Evolutionary conservation across 2,329 filamentous ascomycete genomes (phyloP).

Genomic region (Colletotrichum spinosum): DNA sequence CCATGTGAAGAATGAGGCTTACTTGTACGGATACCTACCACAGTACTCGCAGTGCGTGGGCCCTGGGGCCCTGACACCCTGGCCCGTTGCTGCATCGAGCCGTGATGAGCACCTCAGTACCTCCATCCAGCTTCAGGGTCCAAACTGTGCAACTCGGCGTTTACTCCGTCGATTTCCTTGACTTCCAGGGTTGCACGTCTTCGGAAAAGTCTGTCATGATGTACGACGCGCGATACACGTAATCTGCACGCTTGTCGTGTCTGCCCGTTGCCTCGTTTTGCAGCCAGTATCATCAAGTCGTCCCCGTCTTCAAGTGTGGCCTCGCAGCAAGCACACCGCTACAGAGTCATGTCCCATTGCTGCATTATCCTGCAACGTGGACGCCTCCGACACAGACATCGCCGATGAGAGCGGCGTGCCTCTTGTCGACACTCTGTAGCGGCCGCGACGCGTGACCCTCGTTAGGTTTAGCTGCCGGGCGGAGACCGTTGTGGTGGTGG

Average conservation of each 20-base stretch:
- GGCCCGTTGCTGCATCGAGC: constrained; percentile 11
- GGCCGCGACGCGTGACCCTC: background rate
- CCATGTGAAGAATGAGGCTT: constrained; percentile 34
- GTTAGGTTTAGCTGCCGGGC: background rate
- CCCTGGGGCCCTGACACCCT: constrained; percentile 21
- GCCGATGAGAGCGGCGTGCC: constrained; percentile 5
- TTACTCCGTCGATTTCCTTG: constrained; percentile 10
- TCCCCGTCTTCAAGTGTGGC: constrained; percentile 1
- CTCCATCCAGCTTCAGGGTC: background rate
- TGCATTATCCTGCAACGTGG: constrained; percentile 18
- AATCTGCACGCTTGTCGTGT: background rate
- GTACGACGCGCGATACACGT: constrained; percentile 1
- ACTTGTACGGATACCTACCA: background rate
- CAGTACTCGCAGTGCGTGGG: constrained; percentile 5
- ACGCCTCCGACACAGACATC: constrained; percentile 23
- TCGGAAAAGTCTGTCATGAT: background rate
- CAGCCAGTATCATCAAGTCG: background rate
- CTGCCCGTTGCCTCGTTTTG: constrained; percentile 9
- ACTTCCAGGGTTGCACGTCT: background rate
- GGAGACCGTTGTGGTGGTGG: constrained; percentile 4
- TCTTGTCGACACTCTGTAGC: background rate
- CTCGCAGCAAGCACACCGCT: constrained; percentile 21
- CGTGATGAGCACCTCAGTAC: constrained; percentile 1
- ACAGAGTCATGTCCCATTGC: constrained; percentile 8
- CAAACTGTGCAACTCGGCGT: background rate